A percentile compares a stretch with the other conserved stretches of the same genome.
phyloP scores from a whole-genome alignment of 768 basidiomycete genomes.

The Filobasidium floriforme region DNA sequence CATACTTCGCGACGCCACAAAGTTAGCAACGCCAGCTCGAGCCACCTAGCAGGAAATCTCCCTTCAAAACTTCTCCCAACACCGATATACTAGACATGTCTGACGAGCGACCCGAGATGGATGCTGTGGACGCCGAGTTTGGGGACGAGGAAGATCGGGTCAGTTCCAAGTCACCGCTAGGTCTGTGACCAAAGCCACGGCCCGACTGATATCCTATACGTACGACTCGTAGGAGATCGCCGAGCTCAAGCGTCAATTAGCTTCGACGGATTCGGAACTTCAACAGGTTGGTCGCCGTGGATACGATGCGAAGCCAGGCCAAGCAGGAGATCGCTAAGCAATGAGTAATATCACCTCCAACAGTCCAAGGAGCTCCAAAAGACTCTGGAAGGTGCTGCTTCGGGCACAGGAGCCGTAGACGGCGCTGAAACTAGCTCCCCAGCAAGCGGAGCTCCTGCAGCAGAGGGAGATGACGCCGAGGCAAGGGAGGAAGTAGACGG shows the following conservation, averaged over 20 bases:
- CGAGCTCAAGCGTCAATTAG: conserved; percentile 42
- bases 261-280: conserved; percentile 44
- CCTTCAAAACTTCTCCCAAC: not conserved
- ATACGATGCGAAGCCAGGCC: not conserved
- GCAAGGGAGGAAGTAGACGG: conserved; percentile 71
- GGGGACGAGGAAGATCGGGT: conserved; percentile 34
- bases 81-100: not conserved
- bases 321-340: no score
- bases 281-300: conserved; percentile 29
- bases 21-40: not conserved
- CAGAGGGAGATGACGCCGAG: conserved; percentile 61
- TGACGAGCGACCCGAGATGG: conserved; percentile 4
- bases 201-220: no score
- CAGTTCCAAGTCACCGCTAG: conserved; percentile 7
- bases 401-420: not conserved
- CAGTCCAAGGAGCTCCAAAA: conserved; percentile 7
- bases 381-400: conserved; percentile 1
- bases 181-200: not conserved
- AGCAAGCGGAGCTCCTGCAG: conserved; percentile 45
- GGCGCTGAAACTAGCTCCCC: not conserved
- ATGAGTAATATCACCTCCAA: not conserved
- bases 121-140: conserved; percentile 6
- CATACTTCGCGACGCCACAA: no score
- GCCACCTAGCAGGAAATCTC: not conserved
- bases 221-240: conserved; percentile 36